Base-by-base conservation (phyloP, 495 filamentous ascomycete genomes). In the Aspergillus diversus region DNA sequence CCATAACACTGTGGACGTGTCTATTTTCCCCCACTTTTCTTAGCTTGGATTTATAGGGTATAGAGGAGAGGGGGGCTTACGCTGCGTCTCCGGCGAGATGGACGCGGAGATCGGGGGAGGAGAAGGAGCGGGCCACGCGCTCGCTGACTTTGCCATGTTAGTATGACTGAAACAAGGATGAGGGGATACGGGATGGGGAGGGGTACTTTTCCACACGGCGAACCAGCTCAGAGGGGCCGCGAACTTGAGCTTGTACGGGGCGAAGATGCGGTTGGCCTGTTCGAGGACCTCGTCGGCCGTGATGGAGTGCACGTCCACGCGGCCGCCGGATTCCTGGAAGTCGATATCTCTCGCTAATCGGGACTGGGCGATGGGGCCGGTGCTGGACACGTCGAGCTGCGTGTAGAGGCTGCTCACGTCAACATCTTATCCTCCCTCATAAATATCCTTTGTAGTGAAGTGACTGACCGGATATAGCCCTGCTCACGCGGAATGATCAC, bases 11-110 rank as follows among this genome's bases (percentile, higher is more conserved):
- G 64, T 79, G 76, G 8, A 79, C 69, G 60, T 67, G 56, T 7
- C 31, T 55, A n/a, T n/a, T n/a, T n/a, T n/a, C n/a, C n/a, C n/a
- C n/a, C n/a, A n/a, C n/a, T n/a, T n/a, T n/a, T n/a, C n/a, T n/a
- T n/a, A n/a, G n/a, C n/a, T n/a, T n/a, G n/a, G n/a, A n/a, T n/a
- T n/a, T n/a, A n/a, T n/a, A n/a, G n/a, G n/a, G n/a, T 11, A 16
- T 39, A 7, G 53, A 39, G 53, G 27, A 35, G 13, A 17, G 13
- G 5, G 17, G 8, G 34, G 4, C 53, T 15, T 55, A 77, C 75
- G 73, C 75, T 11, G 76, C 72, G 56, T 78, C 75, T 0, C 76
- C 75, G 13, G 59, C 75, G 11, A 78, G 62, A 59, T 78, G 76
- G 37, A 78, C 71, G 3, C 56, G 16, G 15, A 58, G 56, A 17